Evolutionary conservation across 2,329 filamentous ascomycete genomes (phyloP).

Genomic region (Apiospora sp.): DNA sequence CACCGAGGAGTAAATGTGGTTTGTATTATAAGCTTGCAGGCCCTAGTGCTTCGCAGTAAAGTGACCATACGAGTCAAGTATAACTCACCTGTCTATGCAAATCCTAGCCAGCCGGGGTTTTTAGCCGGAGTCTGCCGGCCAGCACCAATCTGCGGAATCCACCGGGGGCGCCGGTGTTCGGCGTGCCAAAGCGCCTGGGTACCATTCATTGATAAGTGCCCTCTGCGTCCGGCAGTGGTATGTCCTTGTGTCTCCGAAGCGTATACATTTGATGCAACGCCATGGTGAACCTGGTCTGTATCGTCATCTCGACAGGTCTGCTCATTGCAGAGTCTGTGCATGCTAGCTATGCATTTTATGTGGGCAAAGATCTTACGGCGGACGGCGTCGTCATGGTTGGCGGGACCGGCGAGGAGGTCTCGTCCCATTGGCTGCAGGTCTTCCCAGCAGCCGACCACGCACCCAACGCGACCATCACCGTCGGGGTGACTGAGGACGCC

Average conservation of each 20-base stretch:
- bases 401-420: slow-evolving; percentile 56
- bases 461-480: slow-evolving; percentile 50
- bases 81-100: background rate
- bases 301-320: background rate
- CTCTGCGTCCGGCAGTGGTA: background rate
- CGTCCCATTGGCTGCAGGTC: slow-evolving; percentile 55
- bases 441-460: slow-evolving; percentile 51
- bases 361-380: slow-evolving; percentile 53
- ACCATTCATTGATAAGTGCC: background rate
- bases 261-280: background rate
- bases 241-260: no score
- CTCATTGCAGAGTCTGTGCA: slow-evolving; percentile 31
- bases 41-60: no score
- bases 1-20: background rate
- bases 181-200: background rate
- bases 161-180: background rate
- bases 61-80: background rate
- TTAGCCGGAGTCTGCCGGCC: background rate
- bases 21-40: no score
- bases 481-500: slow-evolving; percentile 51
- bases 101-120: background rate
- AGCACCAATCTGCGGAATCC: background rate
- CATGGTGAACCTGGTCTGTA: background rate
- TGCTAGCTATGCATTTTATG: slow-evolving; percentile 58
- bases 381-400: slow-evolving; percentile 53